Conservation (phyloP, 2,329 filamentous ascomycete genomes). For the Verticillium albo-atrum region DNA sequence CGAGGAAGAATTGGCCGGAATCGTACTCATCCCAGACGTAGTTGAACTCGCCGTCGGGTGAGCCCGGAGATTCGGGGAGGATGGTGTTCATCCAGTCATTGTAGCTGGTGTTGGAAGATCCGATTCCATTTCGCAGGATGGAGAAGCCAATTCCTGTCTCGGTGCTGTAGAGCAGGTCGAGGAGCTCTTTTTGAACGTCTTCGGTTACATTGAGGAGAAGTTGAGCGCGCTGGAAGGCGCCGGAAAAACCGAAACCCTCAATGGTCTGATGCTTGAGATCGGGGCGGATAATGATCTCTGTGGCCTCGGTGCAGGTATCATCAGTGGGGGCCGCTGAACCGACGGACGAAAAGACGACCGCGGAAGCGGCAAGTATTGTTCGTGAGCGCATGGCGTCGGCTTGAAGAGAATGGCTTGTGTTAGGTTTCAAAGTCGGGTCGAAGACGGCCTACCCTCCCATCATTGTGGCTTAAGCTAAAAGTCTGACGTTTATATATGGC, state of each 20-base stretch:
- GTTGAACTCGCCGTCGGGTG: constrained; percentile 16
- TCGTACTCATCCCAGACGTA: constrained; percentile 29
- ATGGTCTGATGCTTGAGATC: constrained; percentile 26
- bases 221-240: constrained; percentile 30
- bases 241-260: constrained; percentile 29
- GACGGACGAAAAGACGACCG: neutral
- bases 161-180: constrained; percentile 2
- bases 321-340: neutral
- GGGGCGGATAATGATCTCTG: constrained; percentile 1
- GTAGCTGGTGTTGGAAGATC: constrained; percentile 27
- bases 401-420: too few relatives aligned
- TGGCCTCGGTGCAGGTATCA: neutral
- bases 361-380: neutral
- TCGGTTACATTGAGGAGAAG: constrained; percentile 2
- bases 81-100: constrained; percentile 29
- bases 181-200: neutral
- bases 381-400: neutral
- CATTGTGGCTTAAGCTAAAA: neutral
- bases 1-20: constrained; percentile 35
- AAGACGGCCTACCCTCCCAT: neutral
- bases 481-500: neutral
- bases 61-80: constrained; percentile 24
- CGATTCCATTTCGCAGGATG: constrained; percentile 36
- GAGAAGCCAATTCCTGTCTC: constrained; percentile 21
- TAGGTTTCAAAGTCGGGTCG: too few relatives aligned